Percentiles rank a stretch among this genome's conserved stretches.
phyloP scores from a whole-genome alignment of 148 eudicot species.

The Oxyria digyna region DNA sequence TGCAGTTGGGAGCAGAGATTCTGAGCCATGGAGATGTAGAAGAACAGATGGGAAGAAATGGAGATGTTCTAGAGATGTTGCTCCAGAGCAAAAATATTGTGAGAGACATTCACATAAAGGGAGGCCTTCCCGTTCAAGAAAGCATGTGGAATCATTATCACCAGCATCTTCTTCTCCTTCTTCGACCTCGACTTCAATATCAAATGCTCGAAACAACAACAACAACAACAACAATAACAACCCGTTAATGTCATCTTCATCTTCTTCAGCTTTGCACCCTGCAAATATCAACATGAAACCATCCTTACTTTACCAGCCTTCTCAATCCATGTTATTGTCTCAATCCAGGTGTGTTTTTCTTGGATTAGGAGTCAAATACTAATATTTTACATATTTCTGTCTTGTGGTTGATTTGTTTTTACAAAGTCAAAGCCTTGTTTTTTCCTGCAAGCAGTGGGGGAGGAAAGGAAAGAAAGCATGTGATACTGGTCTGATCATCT shows the following conservation, averaged over 20 bases:
- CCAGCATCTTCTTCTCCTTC: slow-evolving; percentile 6
- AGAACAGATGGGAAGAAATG: slow-evolving; percentile 88
- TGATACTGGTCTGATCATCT: not conserved
- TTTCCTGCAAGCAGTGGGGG: not conserved
- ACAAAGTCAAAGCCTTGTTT: not conserved
- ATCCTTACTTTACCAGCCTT: not conserved
- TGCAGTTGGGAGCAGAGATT: slow-evolving; percentile 23
- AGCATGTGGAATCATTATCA: slow-evolving; percentile 67
- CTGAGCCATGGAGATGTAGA: slow-evolving; percentile 82
- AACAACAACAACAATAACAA: not conserved
- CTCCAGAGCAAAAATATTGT: slow-evolving; percentile 79
- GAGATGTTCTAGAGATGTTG: slow-evolving; percentile 76
- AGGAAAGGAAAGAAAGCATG: not conserved
- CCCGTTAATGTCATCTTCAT: not conserved
- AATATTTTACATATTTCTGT: not conserved
- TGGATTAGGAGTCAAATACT: not conserved
- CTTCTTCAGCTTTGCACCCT: slow-evolving; percentile 1
- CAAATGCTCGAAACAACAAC: slow-evolving; percentile 5
- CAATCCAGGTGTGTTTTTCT: slow-evolving; percentile 11
- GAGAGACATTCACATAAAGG: slow-evolving; percentile 71
- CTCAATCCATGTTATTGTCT: not conserved
- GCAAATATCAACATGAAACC: not conserved
- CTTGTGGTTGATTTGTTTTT: not conserved
- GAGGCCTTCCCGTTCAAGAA: slow-evolving; percentile 80
- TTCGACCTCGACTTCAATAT: slow-evolving; percentile 4